A percentile compares a stretch with the other conserved stretches of the same genome.
phyloP scores from a whole-genome alignment of 2,329 filamentous ascomycete genomes.

The Thermoascus crustaceus region DNA sequence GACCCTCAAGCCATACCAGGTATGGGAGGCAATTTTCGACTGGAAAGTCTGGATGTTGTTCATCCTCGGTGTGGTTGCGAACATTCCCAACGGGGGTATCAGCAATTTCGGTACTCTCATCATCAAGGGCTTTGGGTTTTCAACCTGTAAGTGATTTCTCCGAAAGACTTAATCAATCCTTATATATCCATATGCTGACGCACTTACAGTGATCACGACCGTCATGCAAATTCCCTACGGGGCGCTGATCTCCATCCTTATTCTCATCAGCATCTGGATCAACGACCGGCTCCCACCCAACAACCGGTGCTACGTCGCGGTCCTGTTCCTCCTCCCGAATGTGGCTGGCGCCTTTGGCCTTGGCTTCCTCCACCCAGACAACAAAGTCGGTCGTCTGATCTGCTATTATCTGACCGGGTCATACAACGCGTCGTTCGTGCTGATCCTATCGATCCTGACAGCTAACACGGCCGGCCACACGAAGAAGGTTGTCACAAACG shows the following conservation, averaged over 20 bases:
- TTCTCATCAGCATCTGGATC: conserved; percentile 41
- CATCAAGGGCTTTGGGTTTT: conserved; percentile 23
- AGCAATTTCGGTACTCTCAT: conserved; percentile 11
- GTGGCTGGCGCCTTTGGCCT: conserved; percentile 53
- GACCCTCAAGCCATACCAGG: conserved; percentile 37
- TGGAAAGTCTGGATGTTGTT: conserved; percentile 31
- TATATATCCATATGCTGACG: background rate
- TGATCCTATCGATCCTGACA: conserved; percentile 41
- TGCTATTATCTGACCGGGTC: conserved; percentile 52
- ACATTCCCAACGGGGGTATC: conserved; percentile 9
- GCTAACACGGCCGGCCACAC: conserved; percentile 47
- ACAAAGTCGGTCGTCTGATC: conserved; percentile 47
- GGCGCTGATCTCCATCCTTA: conserved; percentile 42
- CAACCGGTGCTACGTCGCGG: conserved; percentile 45
- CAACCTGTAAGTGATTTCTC: conserved; percentile 45
- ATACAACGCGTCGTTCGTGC: conserved; percentile 47
- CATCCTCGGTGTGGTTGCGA: background rate
- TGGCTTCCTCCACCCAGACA: conserved; percentile 43
- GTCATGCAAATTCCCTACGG: conserved; percentile 40
- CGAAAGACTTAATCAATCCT: conserved; percentile 31
- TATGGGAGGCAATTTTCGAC: conserved; percentile 36
- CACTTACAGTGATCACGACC: background rate
- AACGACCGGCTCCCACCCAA: conserved; percentile 40
- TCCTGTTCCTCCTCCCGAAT: conserved; percentile 52
- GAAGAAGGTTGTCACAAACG: conserved; percentile 57